Evolutionary conservation across 225 moss, liverwort and hornwort species (phyloP).

Genomic region (Rhytidiadelphus loreus): DNA sequence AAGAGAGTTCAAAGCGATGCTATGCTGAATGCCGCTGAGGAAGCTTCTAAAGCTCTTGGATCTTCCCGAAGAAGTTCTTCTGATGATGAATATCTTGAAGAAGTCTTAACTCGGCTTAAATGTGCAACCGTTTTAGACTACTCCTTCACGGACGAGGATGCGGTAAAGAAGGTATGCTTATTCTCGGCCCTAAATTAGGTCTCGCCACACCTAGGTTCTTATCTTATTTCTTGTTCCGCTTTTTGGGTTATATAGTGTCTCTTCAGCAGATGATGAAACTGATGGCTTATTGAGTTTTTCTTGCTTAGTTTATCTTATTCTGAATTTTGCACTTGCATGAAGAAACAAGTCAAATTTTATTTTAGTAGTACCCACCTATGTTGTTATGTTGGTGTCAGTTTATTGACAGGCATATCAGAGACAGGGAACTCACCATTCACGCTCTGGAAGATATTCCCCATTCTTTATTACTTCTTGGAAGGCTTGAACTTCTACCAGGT

Average conservation of each 20-base stretch:
- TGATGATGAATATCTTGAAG: slow-evolving; percentile 54
- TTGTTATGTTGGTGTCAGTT: slow-evolving; percentile 38
- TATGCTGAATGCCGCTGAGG: slow-evolving; percentile 64
- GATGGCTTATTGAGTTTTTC: not conserved
- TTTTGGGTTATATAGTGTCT: not conserved
- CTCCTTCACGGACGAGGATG: slow-evolving; percentile 70
- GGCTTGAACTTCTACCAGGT: slow-evolving; percentile 71
- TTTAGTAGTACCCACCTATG: not conserved
- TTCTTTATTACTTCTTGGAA: slow-evolving; percentile 55
- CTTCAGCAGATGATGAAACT: not conserved
- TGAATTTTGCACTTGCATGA: not conserved
- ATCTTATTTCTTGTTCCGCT: not conserved
- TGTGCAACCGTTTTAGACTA: slow-evolving; percentile 43
- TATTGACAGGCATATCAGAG: slow-evolving; percentile 74
- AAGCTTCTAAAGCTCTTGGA: slow-evolving; percentile 35
- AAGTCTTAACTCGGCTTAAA: slow-evolving; percentile 64
- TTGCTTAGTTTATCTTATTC: not conserved
- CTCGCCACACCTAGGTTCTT: not conserved
- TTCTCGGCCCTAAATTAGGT: not conserved
- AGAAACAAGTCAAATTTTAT: not conserved
- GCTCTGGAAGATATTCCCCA: slow-evolving; percentile 75
- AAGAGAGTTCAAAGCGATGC: slow-evolving; percentile 92
- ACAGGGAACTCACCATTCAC: slow-evolving; percentile 74
- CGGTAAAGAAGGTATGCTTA: slow-evolving; percentile 59
- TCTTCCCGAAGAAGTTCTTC: slow-evolving; percentile 34